A percentile compares a stretch with the other conserved stretches of the same genome.
These are phyloP conservation scores for Magnolia kwangsiensis DNA, from an alignment of 164 flowering plant genomes.

Conservation along the genomic window DNA sequence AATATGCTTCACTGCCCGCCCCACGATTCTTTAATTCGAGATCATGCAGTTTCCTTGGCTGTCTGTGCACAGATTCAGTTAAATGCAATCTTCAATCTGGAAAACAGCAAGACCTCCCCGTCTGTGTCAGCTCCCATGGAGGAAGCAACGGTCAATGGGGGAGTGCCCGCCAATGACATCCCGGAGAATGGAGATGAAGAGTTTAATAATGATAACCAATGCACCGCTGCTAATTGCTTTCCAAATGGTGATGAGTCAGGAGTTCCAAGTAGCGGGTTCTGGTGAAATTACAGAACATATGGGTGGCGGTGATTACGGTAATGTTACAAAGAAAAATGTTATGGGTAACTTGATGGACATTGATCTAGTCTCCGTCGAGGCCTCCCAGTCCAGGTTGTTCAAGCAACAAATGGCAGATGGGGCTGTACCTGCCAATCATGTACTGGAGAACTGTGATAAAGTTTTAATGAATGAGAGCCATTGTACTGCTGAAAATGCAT, in stretches of 20 bases:
- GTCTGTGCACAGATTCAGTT: slow-evolving; percentile 60
- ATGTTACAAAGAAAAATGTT: background rate
- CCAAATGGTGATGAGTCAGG: slow-evolving; percentile 7
- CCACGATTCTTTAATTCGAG: slow-evolving; percentile 77
- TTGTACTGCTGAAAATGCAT: background rate
- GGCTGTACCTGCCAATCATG: background rate
- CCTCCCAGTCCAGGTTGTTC: background rate
- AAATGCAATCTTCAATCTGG: slow-evolving; percentile 25
- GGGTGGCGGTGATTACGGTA: background rate
- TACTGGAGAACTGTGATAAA: background rate
- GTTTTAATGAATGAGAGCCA: slow-evolving; percentile 12
- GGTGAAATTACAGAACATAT: slow-evolving; percentile 10
- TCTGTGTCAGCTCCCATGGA: slow-evolving; percentile 4
- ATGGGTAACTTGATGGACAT: background rate
- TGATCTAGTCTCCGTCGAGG: background rate
- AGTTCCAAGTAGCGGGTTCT: slow-evolving; percentile 14
- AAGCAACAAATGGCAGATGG: slow-evolving; percentile 12
- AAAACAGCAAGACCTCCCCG: slow-evolving; percentile 11
- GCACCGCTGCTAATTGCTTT: slow-evolving; percentile 7
- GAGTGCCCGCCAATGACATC: slow-evolving; percentile 3
- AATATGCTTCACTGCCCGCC: slow-evolving; percentile 68
- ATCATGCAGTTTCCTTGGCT: slow-evolving; percentile 83
- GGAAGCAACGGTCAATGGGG: slow-evolving; percentile 9
- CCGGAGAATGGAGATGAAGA: background rate
- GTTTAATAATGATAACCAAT: background rate